Base-by-base conservation (phyloP, 1,284 basidiomycete species). In the Pascua sp. region DNA sequence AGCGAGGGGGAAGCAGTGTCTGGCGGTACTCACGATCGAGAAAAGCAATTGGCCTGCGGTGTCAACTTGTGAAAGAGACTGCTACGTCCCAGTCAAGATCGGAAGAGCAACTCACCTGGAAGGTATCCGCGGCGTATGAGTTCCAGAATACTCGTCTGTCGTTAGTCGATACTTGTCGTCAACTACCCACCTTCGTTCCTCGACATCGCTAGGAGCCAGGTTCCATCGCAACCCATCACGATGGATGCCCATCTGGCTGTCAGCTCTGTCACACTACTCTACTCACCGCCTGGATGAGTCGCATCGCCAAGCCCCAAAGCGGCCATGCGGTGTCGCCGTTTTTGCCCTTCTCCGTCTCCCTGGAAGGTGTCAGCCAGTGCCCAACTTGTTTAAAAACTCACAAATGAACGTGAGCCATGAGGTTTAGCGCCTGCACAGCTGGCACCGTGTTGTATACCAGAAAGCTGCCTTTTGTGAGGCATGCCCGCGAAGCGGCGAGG, bases 381-480 rank as follows among this genome's bases (percentile, higher is more conserved):
- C n/a, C 4, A 51, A 1, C 7, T 15, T 38, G 16, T 15, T 11
- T 11, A 10, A 2, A 2, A 36, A 42, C 62, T 36, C 38, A 60
- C 56, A 63, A 44, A 17, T 55, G 56, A 40, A 57, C 60, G 40
- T 67, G 61, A 1, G 57, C 65, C 59, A 67, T 62, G n/a, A 65
- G 49, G 41, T 63, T 53, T 56, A 69, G 44, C 10, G 68, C 60
- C 49, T 71, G 70, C 11, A 69, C 63, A 12, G 66, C 64, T 0
- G 73, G 71, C 3, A 67, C 57, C 0, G 73, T 73, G 41, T 60
- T 65, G 42, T 66, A 49, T 11, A 64, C 64, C 50, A 74, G 38
- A 36, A 72, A 68, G 40, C 73, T 67, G 40, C 60, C 68, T 40
- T 67, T 64, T 1, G 60, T 62, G 2, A 70, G 56, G 47, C 72